Evolutionary conservation across 495 filamentous ascomycete species (phyloP).

Genomic region (Hypoxylon fuscum): DNA sequence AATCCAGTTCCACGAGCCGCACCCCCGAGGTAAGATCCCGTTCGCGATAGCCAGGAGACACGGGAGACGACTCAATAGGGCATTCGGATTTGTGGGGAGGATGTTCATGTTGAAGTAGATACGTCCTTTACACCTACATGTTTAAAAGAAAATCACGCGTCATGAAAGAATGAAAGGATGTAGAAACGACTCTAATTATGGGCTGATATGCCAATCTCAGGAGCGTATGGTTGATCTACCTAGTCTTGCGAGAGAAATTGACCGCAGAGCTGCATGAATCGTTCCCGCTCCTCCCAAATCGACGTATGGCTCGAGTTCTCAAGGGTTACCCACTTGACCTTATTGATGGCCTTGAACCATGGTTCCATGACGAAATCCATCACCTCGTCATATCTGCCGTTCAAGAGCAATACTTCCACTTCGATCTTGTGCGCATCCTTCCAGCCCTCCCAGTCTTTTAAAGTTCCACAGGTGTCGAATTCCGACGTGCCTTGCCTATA

Average conservation of each 20-base stretch:
- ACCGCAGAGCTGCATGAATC: too few relatives aligned
- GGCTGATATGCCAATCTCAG: too few relatives aligned
- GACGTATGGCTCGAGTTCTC: constrained; percentile 56
- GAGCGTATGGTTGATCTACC: too few relatives aligned
- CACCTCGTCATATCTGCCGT: constrained; percentile 60
- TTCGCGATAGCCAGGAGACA: constrained; percentile 47
- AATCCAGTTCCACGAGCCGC: constrained; percentile 66
- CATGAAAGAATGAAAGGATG: too few relatives aligned
- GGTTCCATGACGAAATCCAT: constrained; percentile 52
- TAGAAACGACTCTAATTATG: too few relatives aligned
- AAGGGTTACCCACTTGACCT: constrained; percentile 59
- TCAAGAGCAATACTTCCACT: constrained; percentile 54
- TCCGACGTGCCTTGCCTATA: constrained; percentile 57
- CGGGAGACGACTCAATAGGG: constrained; percentile 55
- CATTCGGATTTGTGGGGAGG: constrained; percentile 51
- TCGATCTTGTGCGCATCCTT: constrained; percentile 48
- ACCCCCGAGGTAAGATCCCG: constrained; percentile 59
- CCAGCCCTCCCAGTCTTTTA: constrained; percentile 53
- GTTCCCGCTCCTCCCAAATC: constrained; percentile 56
- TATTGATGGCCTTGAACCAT: constrained; percentile 51
- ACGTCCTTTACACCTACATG: too few relatives aligned
- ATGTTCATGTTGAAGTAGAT: not conserved
- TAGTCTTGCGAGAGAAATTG: too few relatives aligned
- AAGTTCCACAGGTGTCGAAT: constrained; percentile 52
- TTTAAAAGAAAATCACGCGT: too few relatives aligned